Evolutionary conservation across 352 stramenopile species (phyloP).

Genomic region (Globisporangium cystogenes): DNA sequence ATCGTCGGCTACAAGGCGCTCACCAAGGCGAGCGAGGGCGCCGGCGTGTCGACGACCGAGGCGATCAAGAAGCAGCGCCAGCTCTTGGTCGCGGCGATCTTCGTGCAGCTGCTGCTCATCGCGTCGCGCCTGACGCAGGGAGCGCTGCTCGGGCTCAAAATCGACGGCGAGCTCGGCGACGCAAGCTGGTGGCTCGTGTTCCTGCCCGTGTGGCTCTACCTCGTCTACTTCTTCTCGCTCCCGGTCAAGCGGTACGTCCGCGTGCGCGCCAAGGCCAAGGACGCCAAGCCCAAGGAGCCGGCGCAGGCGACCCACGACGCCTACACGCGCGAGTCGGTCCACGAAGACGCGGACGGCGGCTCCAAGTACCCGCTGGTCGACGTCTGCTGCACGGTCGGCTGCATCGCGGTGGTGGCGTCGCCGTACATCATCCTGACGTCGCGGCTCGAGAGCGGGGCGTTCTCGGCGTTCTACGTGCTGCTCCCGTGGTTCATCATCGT

Average conservation of each 20-base stretch:
- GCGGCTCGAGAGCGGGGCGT: slow-evolving; percentile 57
- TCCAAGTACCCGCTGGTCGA: slow-evolving; percentile 57
- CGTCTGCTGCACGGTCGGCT: slow-evolving; percentile 42
- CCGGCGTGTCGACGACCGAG: slow-evolving; percentile 63
- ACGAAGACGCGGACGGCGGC: slow-evolving; percentile 35
- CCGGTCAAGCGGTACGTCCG: slow-evolving; percentile 51
- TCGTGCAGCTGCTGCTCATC: slow-evolving; percentile 38
- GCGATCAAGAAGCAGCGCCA: slow-evolving; percentile 58
- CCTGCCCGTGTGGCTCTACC: slow-evolving; percentile 71
- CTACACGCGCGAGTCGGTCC: slow-evolving; percentile 69
- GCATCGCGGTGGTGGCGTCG: slow-evolving; percentile 55
- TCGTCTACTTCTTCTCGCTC: slow-evolving; percentile 51
- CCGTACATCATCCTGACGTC: slow-evolving; percentile 79
- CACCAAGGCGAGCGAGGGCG: slow-evolving; percentile 68
- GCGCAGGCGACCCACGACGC: slow-evolving; percentile 49
- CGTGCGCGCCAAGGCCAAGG: slow-evolving; percentile 28
- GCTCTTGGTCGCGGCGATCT: slow-evolving; percentile 30
- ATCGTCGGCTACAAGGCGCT: slow-evolving; percentile 63
- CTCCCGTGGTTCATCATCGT: slow-evolving; percentile 82
- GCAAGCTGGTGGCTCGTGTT: slow-evolving; percentile 81
- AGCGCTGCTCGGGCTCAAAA: slow-evolving; percentile 60
- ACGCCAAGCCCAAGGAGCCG: slow-evolving; percentile 20
- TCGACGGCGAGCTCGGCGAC: slow-evolving; percentile 45
- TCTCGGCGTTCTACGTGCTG: slow-evolving; percentile 79
- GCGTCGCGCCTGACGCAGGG: slow-evolving; percentile 53